Percentiles rank a stretch among this genome's conserved stretches.
phyloP scores from a whole-genome alignment of 2,329 filamentous ascomycete genomes.

The Colletotrichum agaves region DNA sequence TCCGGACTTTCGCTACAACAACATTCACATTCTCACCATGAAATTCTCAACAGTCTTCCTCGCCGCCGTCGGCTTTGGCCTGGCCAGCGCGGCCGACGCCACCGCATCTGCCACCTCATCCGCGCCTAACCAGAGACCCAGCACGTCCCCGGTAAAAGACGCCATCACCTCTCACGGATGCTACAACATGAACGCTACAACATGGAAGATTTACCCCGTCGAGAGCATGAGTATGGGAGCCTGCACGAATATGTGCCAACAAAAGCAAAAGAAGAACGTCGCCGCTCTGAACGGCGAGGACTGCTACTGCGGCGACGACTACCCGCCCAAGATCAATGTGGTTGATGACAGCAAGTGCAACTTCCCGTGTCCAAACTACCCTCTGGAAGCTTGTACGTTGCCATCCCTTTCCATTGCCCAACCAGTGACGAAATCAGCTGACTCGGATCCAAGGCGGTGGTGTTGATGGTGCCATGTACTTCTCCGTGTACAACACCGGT shows the following conservation, averaged over 20 bases:
- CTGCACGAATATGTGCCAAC: conserved; percentile 48
- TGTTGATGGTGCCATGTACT: conserved; percentile 45
- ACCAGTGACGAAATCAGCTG: not conserved
- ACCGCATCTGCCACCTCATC: conserved; percentile 16
- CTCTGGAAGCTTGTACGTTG: conserved; percentile 71
- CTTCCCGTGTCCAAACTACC: conserved; percentile 72
- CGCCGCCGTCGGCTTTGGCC: conserved; percentile 33
- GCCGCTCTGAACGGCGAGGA: conserved; percentile 70
- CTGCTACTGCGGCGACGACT: conserved; percentile 78
- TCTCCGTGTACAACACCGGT: conserved; percentile 63
- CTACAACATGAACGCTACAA: conserved; percentile 55
- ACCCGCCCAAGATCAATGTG: conserved; percentile 68
- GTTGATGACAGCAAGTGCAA: conserved; percentile 71
- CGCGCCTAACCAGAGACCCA: conserved; percentile 48
- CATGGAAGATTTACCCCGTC: conserved; percentile 43
- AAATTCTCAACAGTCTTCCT: conserved; percentile 26
- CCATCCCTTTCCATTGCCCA: not conserved
- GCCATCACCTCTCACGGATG: conserved; percentile 61
- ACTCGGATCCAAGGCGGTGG: conserved; percentile 47
- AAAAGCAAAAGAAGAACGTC: conserved; percentile 58
- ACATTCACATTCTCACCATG: conserved; percentile 21
- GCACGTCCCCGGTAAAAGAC: conserved; percentile 49
- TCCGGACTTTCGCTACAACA: conserved; percentile 20
- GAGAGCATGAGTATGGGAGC: conserved; percentile 49
- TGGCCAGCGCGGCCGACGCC: not conserved